These are phyloP conservation scores for Monosporascus sp. DNA, from an alignment of 2,329 filamentous ascomycete genomes.

Conservation along the genomic window DNA sequence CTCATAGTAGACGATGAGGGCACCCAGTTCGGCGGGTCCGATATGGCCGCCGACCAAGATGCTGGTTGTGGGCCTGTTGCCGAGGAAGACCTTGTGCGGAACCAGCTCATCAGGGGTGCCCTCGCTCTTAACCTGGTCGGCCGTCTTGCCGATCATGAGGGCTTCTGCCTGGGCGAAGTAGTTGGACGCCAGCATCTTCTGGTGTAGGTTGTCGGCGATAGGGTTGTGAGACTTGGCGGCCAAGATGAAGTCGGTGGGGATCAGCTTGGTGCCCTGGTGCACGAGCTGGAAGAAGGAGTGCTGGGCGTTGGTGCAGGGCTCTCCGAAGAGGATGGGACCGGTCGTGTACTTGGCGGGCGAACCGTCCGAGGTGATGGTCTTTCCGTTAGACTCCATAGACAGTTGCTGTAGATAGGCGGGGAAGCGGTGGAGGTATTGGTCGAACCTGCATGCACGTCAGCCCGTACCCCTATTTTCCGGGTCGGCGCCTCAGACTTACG, in stretches of 20 bases:
- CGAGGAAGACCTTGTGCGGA: constrained; percentile 98
- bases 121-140: constrained; percentile 73
- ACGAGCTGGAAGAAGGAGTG: constrained; percentile 99
- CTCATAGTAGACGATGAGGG: constrained; percentile 97
- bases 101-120: constrained; percentile 69
- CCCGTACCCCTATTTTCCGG: neutral
- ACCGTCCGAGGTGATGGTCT: constrained; percentile 85
- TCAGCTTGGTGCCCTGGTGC: constrained; percentile 98
- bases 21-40: constrained; percentile 87
- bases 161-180: constrained; percentile 87
- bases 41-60: constrained; percentile 88
- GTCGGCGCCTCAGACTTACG: constrained; percentile 50
- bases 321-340: constrained; percentile 90
- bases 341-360: constrained; percentile 96
- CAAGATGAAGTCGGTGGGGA: constrained; percentile 96
- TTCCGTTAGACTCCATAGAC: constrained; percentile 99
- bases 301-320: constrained; percentile 97
- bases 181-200: constrained; percentile 92
- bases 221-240: constrained; percentile 97
- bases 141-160: constrained; percentile 84
- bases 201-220: constrained; percentile 84
- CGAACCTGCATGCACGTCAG: constrained; percentile 55
- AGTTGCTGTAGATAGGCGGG: constrained; percentile 98
- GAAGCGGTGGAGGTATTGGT: constrained; percentile 99
- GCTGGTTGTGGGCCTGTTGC: constrained; percentile 93